phyloP scores from a whole-genome alignment of 164 flowering plant species.

The Macadamia tetraphylla region DNA sequence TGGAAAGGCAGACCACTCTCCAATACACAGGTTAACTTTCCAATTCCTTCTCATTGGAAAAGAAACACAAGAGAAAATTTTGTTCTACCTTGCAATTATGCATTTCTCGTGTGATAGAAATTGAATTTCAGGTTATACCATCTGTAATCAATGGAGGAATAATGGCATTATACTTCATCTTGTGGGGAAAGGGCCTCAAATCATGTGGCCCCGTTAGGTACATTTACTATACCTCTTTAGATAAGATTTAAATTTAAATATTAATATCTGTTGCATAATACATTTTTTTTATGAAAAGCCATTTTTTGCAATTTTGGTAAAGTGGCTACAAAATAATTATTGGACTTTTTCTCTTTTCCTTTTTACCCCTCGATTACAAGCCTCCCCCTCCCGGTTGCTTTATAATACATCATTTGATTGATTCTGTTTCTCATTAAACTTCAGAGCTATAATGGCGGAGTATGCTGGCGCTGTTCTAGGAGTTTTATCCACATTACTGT shows the following conservation, averaged over 20 bases:
- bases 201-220: constrained; percentile 91
- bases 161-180: constrained; percentile 81
- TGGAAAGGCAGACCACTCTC: constrained; percentile 94
- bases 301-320: too few relatives aligned
- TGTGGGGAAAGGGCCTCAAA: constrained; percentile 94
- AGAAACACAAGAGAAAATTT: not conserved
- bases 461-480: constrained; percentile 99
- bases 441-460: constrained; percentile 85
- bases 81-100: constrained; percentile 4
- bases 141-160: constrained; percentile 87
- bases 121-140: constrained; percentile 73
- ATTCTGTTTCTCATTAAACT: constrained; percentile 15
- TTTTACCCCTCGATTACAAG: too few relatives aligned
- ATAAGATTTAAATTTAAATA: not conserved
- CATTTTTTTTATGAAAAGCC: not conserved
- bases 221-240: constrained; percentile 7
- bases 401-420: not conserved
- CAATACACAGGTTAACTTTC: constrained; percentile 60
- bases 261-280: not conserved
- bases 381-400: too few relatives aligned
- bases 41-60: not conserved
- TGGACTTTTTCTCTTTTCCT: too few relatives aligned
- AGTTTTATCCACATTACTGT: constrained; percentile 76
- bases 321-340: too few relatives aligned
- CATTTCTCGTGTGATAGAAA: constrained; percentile 13